These are phyloP conservation scores for Salvia miltiorrhiza DNA, from an alignment of 257 asterid genomes.

Conservation along the genomic window DNA sequence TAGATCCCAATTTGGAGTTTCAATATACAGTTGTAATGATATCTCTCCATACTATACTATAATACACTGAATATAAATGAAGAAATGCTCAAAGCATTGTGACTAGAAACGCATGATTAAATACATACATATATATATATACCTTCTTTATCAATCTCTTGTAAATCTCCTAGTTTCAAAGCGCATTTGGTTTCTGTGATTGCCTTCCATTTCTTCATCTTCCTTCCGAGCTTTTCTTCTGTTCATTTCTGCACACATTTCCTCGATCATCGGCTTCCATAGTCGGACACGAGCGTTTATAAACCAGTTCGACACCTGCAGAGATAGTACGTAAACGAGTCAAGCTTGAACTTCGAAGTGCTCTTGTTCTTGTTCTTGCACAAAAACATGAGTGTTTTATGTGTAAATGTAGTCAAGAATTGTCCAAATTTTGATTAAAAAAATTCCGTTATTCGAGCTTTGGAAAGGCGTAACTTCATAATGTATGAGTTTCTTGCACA, in stretches of 20 bases:
- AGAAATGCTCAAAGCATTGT: constrained; percentile 14
- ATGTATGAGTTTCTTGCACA: background rate
- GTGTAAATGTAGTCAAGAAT: background rate
- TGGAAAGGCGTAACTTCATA: background rate
- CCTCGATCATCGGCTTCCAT: constrained; percentile 96
- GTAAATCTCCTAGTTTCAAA: constrained; percentile 42
- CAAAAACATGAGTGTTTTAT: no score
- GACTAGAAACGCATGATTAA: background rate
- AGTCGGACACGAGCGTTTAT: constrained; percentile 90
- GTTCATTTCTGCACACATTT: constrained; percentile 84
- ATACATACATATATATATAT: constrained; percentile 2
- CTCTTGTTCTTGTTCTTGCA: no score
- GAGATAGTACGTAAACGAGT: background rate
- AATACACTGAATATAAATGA: constrained; percentile 6
- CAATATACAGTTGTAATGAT: constrained; percentile 20
- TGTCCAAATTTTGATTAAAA: background rate
- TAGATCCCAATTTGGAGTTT: constrained; percentile 4
- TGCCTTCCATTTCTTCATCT: constrained; percentile 36
- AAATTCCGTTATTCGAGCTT: background rate
- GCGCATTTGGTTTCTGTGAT: constrained; percentile 28
- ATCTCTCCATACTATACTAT: constrained; percentile 19
- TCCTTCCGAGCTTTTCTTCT: constrained; percentile 38
- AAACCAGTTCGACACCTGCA: constrained; percentile 86
- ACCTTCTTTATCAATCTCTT: constrained; percentile 25
- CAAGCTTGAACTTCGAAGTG: background rate